Percentiles rank a stretch among this genome's conserved stretches.
Conservation (phyloP, 2,329 filamentous ascomycete species). For the Diaporthe vexans region DNA sequence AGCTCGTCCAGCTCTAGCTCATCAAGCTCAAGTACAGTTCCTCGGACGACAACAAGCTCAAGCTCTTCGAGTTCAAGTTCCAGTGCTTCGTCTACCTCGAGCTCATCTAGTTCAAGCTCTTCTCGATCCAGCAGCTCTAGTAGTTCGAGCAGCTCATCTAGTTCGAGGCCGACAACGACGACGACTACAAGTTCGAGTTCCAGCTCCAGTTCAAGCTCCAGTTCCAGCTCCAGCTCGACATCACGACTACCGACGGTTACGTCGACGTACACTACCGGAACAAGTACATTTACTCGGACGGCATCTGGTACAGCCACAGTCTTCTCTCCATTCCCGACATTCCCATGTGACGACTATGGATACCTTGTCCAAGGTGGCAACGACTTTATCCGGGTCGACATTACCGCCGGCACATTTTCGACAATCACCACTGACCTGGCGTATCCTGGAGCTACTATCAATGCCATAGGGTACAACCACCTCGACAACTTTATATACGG, state of each 20-base stretch:
- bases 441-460: slow-evolving; percentile 11
- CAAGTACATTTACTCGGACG: slow-evolving; percentile 15
- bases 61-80: background rate
- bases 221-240: background rate
- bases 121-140: too few species aligned
- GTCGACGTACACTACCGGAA: background rate
- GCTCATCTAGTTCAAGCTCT: background rate
- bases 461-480: background rate
- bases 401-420: background rate
- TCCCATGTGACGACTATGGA: background rate
- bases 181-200: background rate
- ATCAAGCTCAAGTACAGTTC: background rate
- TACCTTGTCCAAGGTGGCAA: slow-evolving; percentile 1
- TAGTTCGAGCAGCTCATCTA: background rate
- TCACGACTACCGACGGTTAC: background rate
- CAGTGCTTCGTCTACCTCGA: background rate
- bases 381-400: background rate
- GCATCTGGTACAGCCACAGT: slow-evolving; percentile 12
- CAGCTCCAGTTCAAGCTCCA: background rate
- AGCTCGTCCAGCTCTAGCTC: background rate
- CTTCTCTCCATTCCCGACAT: slow-evolving; percentile 15
- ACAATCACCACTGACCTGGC: slow-evolving; percentile 12
- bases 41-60: background rate
- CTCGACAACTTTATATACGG: slow-evolving; percentile 23
- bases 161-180: background rate